Evolutionary conservation across 202 grass and related monocot genomes (phyloP), one percentile per base, ranked within the genome.

Genomic region (Digitaria exilis): DNA sequence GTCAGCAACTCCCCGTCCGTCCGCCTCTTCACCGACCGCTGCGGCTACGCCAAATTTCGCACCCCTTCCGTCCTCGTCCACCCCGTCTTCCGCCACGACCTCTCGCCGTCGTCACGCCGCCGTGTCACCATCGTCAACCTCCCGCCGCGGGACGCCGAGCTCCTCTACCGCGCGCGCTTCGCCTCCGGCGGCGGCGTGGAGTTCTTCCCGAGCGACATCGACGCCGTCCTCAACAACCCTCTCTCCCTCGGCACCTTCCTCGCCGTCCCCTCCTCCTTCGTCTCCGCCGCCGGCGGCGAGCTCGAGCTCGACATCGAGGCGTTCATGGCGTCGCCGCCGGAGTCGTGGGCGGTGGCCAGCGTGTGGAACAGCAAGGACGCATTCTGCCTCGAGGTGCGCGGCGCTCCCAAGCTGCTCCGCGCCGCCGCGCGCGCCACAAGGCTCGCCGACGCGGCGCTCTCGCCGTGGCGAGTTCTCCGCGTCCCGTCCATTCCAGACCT

Each of bases 191-290:
- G n/a, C n/a, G 62, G 18, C 61, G 84, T 84, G 7, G 94, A 97
- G 87, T 97, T 97, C 91, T 97, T 97, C 91, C 94, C 94, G 4
- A 12, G 41, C 42, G 91, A 97, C 74, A 97, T 97, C 84, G 84
- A 93, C 69, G 71, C 75, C 73, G 94, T 97, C 6, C 84, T 97
- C 0, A 5, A 22, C 37, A 97, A 93, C 79, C 30, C 71, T 0
- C 85, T 93, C 5, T 93, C 90, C 0, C 82, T 97, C n/a, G 94
- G 94, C 80, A 97, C 91, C 1, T 93, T 93, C 91, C 69, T 93
- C 10, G 94, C 89, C 3, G 78, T 93, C 5, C 84, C 88, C 1
- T 6, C 32, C 32, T 34, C 32, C 32, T 2, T 4, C 32, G 32
- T 4, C 32, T 2, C 32, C 3, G 32, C 32, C 2, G 32, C 32